These are phyloP conservation scores for Globisporangium megalacanthum DNA, from an alignment of 352 stramenopile genomes.

Conservation along the genomic window DNA sequence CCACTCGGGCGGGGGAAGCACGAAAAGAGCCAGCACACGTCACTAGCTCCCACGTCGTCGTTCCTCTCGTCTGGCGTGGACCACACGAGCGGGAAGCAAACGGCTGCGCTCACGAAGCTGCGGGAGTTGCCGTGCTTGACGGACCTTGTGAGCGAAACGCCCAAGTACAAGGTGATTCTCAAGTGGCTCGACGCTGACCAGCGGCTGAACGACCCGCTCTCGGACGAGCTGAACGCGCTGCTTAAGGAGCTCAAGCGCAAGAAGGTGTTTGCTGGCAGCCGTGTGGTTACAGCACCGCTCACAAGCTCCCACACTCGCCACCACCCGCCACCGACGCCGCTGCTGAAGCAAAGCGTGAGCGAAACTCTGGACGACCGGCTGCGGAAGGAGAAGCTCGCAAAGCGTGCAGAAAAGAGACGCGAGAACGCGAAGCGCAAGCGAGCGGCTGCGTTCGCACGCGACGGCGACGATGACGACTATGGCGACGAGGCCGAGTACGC, in stretches of 20 bases:
- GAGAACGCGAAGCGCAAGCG: slow-evolving; percentile 16
- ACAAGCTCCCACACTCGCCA: neutral
- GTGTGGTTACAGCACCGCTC: no score
- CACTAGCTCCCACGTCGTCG: no score
- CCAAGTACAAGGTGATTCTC: slow-evolving; percentile 40
- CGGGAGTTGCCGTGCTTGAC: slow-evolving; percentile 31
- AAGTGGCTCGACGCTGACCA: slow-evolving; percentile 55
- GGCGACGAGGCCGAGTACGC: slow-evolving; percentile 28
- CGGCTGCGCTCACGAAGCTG: slow-evolving; percentile 33
- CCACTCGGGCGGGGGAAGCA: slow-evolving; percentile 14
- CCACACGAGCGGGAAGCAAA: slow-evolving; percentile 3
- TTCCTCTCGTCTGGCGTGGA: no score
- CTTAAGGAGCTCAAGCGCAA: slow-evolving; percentile 13
- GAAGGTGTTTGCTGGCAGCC: slow-evolving; percentile 1
- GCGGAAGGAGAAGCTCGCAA: slow-evolving; percentile 19
- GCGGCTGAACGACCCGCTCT: slow-evolving; percentile 29
- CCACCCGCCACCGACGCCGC: neutral
- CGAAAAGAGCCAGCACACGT: slow-evolving; percentile 1
- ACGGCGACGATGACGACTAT: slow-evolving; percentile 23
- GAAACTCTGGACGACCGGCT: slow-evolving; percentile 48
- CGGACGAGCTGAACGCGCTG: slow-evolving; percentile 25
- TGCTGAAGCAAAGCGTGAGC: slow-evolving; percentile 11
- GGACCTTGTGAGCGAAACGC: slow-evolving; percentile 23
- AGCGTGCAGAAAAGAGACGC: neutral
- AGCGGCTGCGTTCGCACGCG: slow-evolving; percentile 10